Evolutionary conservation across 2,329 filamentous ascomycete genomes (phyloP), one percentile per base, ranked within the genome.

Genomic region (Colletotrichum theobromicola): DNA sequence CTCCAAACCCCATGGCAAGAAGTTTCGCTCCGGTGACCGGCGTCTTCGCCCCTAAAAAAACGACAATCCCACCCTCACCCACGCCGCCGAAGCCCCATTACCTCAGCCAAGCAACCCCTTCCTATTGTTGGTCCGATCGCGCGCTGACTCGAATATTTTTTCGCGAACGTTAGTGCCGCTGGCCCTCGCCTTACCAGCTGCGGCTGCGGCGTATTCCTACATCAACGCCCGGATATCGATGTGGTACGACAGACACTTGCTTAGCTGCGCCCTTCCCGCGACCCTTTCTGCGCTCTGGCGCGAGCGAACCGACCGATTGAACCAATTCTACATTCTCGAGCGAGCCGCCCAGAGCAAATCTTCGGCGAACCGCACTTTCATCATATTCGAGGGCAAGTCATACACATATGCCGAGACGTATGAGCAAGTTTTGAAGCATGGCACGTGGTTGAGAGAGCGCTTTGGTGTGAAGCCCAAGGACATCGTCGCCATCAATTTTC

Each of bases 401-500:
- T 95, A 93, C 88, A 95, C 94, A 2, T 98, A 94, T 81, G 90
- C 90, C n/a, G 88, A 97, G 79, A 88, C 90, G 3, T 97, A 98
- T 83, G 89, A 95, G 68, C 89, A 85, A 10, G 90, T 90, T 2
- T 85, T 97, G 55, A 92, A 92, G 74, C 94, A 96, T 80, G 95
- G 94, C 32, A 87, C 90, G 67, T 98, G 94, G 93, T 85, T 98
- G 68, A 92, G 92, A 81, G 88, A 89, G 2, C 88, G 85, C 12
- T 88, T 93, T 67, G 87, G 88, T 34, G 87, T 98, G 61, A 88
- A 92, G 77, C 90, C 91, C 30, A 91, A 90, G 58, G 94, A 97
- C 67, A 91, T 98, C 37, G 93, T 98, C 21, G 95, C 94, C 10
- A 88, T 98, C 78, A 90, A 97, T 82, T 94, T 94, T 77, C 93